Conservation (phyloP, 2,329 filamentous ascomycete genomes). For the Scortechinia acanthostroma region DNA sequence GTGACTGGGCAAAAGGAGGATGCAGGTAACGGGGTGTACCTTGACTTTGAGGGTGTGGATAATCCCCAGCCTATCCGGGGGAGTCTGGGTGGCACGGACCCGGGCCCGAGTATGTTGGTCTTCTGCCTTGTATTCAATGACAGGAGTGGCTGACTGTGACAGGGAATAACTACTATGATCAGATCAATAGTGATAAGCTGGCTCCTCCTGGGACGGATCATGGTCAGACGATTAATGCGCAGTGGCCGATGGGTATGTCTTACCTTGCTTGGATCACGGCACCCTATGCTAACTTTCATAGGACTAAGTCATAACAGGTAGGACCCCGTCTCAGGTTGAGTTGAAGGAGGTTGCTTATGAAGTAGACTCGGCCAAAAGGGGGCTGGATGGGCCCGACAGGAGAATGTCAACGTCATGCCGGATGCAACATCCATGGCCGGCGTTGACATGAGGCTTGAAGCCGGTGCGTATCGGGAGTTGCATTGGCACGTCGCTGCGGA, state of each 20-base stretch:
- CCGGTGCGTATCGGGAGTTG: constrained; percentile 51
- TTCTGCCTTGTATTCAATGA: not conserved
- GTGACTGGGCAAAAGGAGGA: constrained; percentile 41
- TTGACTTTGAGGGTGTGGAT: constrained; percentile 41
- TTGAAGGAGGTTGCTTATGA: constrained; percentile 24
- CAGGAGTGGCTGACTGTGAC: constrained; percentile 2
- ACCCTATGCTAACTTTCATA: constrained; percentile 5
- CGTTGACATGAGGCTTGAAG: constrained; percentile 50
- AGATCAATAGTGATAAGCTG: constrained; percentile 42
- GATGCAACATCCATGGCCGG: constrained; percentile 41
- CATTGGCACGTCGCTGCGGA: constrained; percentile 52
- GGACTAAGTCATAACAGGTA: constrained; percentile 4
- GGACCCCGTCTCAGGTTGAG: constrained; percentile 3
- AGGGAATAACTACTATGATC: constrained; percentile 38
- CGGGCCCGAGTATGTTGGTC: constrained; percentile 32
- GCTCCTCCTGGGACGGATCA: constrained; percentile 44
- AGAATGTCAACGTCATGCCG: constrained; percentile 42
- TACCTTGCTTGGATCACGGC: not conserved
- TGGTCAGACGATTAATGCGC: constrained; percentile 33
- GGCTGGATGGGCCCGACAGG: constrained; percentile 45
- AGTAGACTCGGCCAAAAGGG: constrained; percentile 31
- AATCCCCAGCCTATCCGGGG: constrained; percentile 49
- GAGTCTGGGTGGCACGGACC: constrained; percentile 35
- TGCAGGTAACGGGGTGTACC: constrained; percentile 37
- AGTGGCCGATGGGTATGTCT: constrained; percentile 45